These are phyloP conservation scores for Teratosphaeria nubilosa DNA, from an alignment of 2,329 filamentous ascomycete species.

Conservation along the genomic window DNA sequence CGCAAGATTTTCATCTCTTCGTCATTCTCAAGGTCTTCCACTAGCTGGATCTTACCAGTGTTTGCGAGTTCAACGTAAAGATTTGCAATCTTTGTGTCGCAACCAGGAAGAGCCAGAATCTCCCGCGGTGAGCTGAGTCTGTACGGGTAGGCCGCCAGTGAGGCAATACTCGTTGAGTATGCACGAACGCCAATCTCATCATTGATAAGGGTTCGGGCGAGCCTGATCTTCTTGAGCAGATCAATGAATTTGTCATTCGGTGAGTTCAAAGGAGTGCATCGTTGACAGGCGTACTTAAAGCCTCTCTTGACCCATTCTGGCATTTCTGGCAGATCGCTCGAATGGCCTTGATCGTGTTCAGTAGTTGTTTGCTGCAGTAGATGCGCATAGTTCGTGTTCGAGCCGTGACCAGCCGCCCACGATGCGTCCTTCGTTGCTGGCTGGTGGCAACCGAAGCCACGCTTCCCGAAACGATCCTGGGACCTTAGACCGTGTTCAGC, in stretches of 20 bases:
- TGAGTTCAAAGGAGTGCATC: slow-evolving; percentile 57
- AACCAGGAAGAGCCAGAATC: slow-evolving; percentile 57
- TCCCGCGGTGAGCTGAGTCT: slow-evolving; percentile 36
- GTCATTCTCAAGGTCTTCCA: slow-evolving; percentile 54
- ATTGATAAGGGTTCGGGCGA: slow-evolving; percentile 56
- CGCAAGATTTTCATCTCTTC: slow-evolving; percentile 54
- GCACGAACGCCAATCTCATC: slow-evolving; percentile 75
- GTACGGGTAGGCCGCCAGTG: slow-evolving; percentile 70
- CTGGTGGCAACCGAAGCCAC: slow-evolving; percentile 12
- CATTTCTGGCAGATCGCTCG: slow-evolving; percentile 48
- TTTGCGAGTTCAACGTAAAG: slow-evolving; percentile 68
- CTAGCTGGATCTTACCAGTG: slow-evolving; percentile 52
- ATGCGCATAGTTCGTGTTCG: slow-evolving; percentile 26
- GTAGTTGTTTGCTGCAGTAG: slow-evolving; percentile 64
- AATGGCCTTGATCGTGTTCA: slow-evolving; percentile 53
- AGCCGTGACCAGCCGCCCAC: slow-evolving; percentile 23
- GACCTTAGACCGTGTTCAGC: slow-evolving; percentile 8
- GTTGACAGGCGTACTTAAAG: slow-evolving; percentile 67
- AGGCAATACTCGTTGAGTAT: slow-evolving; percentile 78
- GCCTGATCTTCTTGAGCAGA: slow-evolving; percentile 64
- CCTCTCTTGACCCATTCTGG: slow-evolving; percentile 59
- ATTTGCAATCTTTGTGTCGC: slow-evolving; percentile 66
- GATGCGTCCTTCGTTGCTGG: slow-evolving; percentile 5
- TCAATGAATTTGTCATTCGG: slow-evolving; percentile 69
- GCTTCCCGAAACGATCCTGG: slow-evolving; percentile 16